phyloP scores from a whole-genome alignment of 768 basidiomycete species.

The Lentinula detonsa region DNA sequence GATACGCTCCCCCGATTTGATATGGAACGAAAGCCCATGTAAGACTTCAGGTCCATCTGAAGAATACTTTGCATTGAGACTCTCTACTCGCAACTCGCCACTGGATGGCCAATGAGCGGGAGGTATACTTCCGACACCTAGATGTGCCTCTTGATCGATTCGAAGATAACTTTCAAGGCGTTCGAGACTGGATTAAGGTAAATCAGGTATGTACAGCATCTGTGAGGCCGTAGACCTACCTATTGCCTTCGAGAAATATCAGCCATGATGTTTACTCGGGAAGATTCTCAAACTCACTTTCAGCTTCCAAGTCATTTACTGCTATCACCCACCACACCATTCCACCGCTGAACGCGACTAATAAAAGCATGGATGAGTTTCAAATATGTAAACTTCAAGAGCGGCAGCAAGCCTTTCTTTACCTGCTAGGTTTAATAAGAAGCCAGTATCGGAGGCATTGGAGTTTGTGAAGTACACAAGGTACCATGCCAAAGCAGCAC shows the following conservation, averaged over 20 bases:
- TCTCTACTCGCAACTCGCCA: slow-evolving; percentile 36
- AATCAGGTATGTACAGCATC: neutral
- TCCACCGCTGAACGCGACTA: slow-evolving; percentile 12
- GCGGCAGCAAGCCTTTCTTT: slow-evolving; percentile 1
- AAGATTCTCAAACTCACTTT: neutral
- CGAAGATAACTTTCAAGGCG: slow-evolving; percentile 39
- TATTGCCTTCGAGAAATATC: slow-evolving; percentile 3
- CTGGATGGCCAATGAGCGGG: slow-evolving; percentile 50
- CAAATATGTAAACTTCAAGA: neutral
- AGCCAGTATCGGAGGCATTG: slow-evolving; percentile 24
- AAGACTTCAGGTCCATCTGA: slow-evolving; percentile 38
- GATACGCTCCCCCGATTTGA: slow-evolving; percentile 40
- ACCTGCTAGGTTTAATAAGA: slow-evolving; percentile 35
- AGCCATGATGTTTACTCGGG: neutral
- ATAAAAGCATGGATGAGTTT: too few relatives aligned
- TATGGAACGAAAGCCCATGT: slow-evolving; percentile 34
- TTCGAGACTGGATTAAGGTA: slow-evolving; percentile 12
- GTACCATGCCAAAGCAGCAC: slow-evolving; percentile 33
- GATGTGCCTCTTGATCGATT: slow-evolving; percentile 41
- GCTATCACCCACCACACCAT: slow-evolving; percentile 16
- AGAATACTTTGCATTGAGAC: slow-evolving; percentile 33
- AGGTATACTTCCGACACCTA: slow-evolving; percentile 27
- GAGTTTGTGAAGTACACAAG: slow-evolving; percentile 21
- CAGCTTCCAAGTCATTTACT: slow-evolving; percentile 19
- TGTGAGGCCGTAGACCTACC: neutral